Evolutionary conservation across 768 basidiomycete genomes (phyloP).

Genomic region (Boletus subparvulus): DNA sequence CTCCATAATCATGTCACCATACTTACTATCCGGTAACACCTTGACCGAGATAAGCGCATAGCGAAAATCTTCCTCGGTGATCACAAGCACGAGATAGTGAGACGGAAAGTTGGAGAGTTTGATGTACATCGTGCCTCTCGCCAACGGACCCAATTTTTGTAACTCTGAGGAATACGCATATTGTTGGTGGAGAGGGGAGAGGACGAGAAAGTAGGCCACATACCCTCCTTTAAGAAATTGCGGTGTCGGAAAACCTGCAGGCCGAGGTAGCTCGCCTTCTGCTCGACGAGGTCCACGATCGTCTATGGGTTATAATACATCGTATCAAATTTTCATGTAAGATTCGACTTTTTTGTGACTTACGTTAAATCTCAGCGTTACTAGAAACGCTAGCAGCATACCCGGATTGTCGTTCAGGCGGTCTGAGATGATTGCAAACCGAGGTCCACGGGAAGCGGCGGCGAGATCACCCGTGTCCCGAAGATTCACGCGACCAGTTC

Average conservation of each 20-base stretch:
- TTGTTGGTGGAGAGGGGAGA: not conserved
- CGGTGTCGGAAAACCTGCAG: slow-evolving; percentile 68
- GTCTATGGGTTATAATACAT: slow-evolving; percentile 49
- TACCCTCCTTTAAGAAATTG: slow-evolving; percentile 68
- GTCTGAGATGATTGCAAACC: slow-evolving; percentile 57
- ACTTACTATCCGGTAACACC: slow-evolving; percentile 52
- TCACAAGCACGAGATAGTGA: slow-evolving; percentile 83
- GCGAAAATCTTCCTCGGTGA: slow-evolving; percentile 73
- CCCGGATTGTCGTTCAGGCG: slow-evolving; percentile 70
- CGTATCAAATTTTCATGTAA: not conserved
- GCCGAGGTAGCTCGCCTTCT: slow-evolving; percentile 86
- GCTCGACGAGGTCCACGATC: slow-evolving; percentile 77
- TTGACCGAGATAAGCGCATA: slow-evolving; percentile 79
- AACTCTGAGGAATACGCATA: slow-evolving; percentile 47
- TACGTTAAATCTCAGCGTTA: slow-evolving; percentile 62
- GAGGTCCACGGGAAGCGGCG: slow-evolving; percentile 67
- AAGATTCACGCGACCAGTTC: slow-evolving; percentile 76
- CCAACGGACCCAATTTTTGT: slow-evolving; percentile 63
- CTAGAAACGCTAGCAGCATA: slow-evolving; percentile 50
- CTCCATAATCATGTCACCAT: slow-evolving; percentile 62
- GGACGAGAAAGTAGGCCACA: not conserved
- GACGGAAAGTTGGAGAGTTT: slow-evolving; percentile 73
- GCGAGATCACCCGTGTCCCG: slow-evolving; percentile 81
- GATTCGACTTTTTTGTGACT: slow-evolving; percentile 23
- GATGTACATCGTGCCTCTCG: slow-evolving; percentile 68